Percentiles rank a stretch among this genome's conserved stretches.
These are phyloP conservation scores for Saturnispora dispora DNA, from an alignment of 805 yeast species.

Conservation along the genomic window DNA sequence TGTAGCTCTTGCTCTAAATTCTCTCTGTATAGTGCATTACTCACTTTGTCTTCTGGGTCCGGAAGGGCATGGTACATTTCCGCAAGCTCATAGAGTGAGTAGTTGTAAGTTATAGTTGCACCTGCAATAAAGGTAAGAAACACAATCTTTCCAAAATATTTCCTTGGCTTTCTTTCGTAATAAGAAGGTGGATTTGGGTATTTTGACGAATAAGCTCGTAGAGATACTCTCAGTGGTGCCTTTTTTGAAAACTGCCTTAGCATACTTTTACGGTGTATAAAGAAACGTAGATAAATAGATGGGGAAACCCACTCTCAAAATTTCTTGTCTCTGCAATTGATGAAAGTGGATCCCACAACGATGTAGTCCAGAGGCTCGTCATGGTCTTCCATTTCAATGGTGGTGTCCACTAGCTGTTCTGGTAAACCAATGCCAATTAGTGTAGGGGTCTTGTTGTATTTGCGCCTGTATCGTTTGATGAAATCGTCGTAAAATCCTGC, in stretches of 20 bases:
- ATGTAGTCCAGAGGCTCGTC: slow-evolving; percentile 54
- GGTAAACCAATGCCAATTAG: slow-evolving; percentile 57
- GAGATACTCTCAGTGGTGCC: background rate
- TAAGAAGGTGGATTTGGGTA: slow-evolving; percentile 16
- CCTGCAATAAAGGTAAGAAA: slow-evolving; percentile 20
- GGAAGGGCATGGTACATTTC: slow-evolving; percentile 18
- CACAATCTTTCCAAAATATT: slow-evolving; percentile 8
- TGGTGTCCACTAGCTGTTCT: slow-evolving; percentile 43
- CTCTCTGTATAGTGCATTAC: slow-evolving; percentile 15
- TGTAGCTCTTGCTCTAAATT: slow-evolving; percentile 41
- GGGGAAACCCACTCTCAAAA: background rate
- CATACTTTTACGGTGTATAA: background rate
- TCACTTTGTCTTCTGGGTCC: slow-evolving; percentile 16
- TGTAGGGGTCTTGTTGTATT: slow-evolving; percentile 29
- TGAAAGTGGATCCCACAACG: slow-evolving; percentile 32
- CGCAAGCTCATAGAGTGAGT: slow-evolving; percentile 23
- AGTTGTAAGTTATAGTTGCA: slow-evolving; percentile 19
- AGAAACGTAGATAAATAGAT: background rate
- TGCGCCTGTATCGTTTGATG: slow-evolving; percentile 39
- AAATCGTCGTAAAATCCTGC: slow-evolving; percentile 87
- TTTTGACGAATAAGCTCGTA: slow-evolving; percentile 9
- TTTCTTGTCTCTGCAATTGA: background rate
- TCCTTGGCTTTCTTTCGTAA: slow-evolving; percentile 8
- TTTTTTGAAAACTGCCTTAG: background rate
- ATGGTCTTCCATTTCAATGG: slow-evolving; percentile 50